Percentiles rank a stretch among this genome's conserved stretches.
phyloP scores from a whole-genome alignment of 306 rosid species.

The Senna tora region DNA sequence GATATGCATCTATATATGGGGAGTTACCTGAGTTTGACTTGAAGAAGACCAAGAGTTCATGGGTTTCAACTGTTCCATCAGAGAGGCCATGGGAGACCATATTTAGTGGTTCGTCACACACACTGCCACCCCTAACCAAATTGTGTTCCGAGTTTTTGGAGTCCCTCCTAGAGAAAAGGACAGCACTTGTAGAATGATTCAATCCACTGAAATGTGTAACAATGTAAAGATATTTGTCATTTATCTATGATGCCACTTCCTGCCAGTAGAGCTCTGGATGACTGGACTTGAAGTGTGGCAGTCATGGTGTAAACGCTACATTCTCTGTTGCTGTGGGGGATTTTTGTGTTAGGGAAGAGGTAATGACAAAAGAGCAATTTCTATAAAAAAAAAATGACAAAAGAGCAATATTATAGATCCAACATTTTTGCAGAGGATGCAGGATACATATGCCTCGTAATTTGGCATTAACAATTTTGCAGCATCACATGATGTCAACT shows the following conservation, averaged over 20 bases:
- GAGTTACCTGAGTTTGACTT: conserved; percentile 65
- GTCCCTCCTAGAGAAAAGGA: conserved; percentile 73
- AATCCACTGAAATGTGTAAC: conserved; percentile 2
- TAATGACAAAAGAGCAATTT: not conserved
- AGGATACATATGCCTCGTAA: conserved; percentile 2
- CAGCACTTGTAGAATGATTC: conserved; percentile 50
- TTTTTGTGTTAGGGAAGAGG: not conserved
- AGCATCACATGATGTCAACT: conserved; percentile 23
- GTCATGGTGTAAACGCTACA: not conserved
- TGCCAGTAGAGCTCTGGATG: conserved; percentile 27
- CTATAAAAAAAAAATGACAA: too few species aligned
- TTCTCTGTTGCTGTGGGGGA: not conserved
- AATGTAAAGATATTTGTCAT: conserved; percentile 19
- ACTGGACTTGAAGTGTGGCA: conserved; percentile 17
- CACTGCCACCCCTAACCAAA: conserved; percentile 82
- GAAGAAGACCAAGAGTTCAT: conserved; percentile 45
- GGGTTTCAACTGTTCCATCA: conserved; percentile 60
- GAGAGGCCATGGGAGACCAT: conserved; percentile 90
- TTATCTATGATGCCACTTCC: conserved; percentile 21
- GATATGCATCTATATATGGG: conserved; percentile 77
- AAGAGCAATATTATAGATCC: not conserved
- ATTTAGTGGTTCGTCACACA: conserved; percentile 76
- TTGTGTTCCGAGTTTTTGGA: conserved; percentile 78
- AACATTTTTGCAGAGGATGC: not conserved
- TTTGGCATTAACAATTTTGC: conserved; percentile 31